Evolutionary conservation across 805 yeast species (phyloP), one percentile per base, ranked within the genome.

Genomic region (Ogataea minuta): DNA sequence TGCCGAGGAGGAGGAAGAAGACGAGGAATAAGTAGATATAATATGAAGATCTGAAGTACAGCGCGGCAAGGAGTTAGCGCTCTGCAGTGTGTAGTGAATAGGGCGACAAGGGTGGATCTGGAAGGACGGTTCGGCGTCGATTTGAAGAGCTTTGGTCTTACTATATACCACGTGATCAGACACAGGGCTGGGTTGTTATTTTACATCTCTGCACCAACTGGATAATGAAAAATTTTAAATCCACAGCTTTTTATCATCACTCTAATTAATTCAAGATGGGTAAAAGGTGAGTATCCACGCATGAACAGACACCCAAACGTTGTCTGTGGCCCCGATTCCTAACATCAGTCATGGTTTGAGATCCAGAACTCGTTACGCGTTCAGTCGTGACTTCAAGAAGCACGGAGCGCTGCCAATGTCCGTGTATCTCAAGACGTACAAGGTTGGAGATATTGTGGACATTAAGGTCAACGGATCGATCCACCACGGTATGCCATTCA

Each of bases 401-500:
- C 95, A 91, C 77, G 99, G 99, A 74, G 73, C 83, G 63, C 78
- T 89, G 68, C 81, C 95, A 57, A 77, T 93, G 81, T 86, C 97
- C 60, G 86, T 95, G 70, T 93, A 91, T 93, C 76, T 93, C 79
- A 89, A 87, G 84, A 76, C 81, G 70, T 93, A 93, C 95, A 89
- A 81, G 76, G 97, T 93, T 65, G 99, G 99, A 68, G 99, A 93
- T 74, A 91, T 93, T 64, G 99, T 93, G 67, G 99, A 93, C 76
- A 90, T 93, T 81, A 91, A 87, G 79, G 99, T 95, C 73, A 93
- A 93, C 72, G 96, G 96, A 81, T 80, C 99, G 60, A 79, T 90
- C 81, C 98, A 93, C 73, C 90, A 91, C 84, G 97, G 98, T 87
- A 88, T 93, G 96, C 99, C 99, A 72, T 96, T 88, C 89, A 93